Evolutionary conservation across 164 flowering plant species (phyloP).

Genomic region (Piper longum): DNA sequence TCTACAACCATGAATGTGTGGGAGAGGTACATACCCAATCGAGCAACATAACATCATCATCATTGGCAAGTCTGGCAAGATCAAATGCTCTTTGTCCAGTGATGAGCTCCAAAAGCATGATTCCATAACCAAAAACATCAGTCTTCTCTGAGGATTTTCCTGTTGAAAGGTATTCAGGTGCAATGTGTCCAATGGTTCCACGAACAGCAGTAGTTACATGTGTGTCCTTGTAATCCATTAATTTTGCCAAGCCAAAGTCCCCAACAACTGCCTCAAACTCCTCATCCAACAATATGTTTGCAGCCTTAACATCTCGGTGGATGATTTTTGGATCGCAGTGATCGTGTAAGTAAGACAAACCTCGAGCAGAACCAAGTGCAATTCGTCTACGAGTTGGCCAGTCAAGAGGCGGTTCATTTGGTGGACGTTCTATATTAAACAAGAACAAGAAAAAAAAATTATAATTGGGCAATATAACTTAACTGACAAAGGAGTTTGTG

Average conservation of each 20-base stretch:
- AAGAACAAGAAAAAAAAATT: too few relatives aligned
- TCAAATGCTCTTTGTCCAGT: conserved; percentile 94
- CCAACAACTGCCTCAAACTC: conserved; percentile 98
- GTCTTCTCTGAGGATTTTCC: conserved; percentile 90
- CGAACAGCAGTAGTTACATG: conserved; percentile 96
- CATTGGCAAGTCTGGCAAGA: conserved; percentile 92
- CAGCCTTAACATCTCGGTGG: conserved; percentile 96
- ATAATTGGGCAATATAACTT: not conserved
- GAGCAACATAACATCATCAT: conserved; percentile 93
- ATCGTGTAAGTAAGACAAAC: conserved; percentile 87
- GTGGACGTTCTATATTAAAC: conserved; percentile 49
- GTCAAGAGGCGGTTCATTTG: conserved; percentile 60
- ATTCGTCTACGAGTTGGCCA: conserved; percentile 75
- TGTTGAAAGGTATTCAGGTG: conserved; percentile 87
- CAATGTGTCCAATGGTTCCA: conserved; percentile 92
- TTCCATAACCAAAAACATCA: conserved; percentile 91
- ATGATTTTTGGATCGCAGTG: conserved; percentile 95
- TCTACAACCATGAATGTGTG: not conserved
- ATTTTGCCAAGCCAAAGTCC: conserved; percentile 92
- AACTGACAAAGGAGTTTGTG: not conserved
- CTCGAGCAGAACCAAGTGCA: conserved; percentile 85
- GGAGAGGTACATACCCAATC: conserved; percentile 65
- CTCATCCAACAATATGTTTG: conserved; percentile 83
- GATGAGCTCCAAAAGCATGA: conserved; percentile 89
- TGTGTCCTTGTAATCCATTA: conserved; percentile 94